Evolutionary conservation across 305 asterid species (phyloP).

Genomic region (Fraxinus sp.): DNA sequence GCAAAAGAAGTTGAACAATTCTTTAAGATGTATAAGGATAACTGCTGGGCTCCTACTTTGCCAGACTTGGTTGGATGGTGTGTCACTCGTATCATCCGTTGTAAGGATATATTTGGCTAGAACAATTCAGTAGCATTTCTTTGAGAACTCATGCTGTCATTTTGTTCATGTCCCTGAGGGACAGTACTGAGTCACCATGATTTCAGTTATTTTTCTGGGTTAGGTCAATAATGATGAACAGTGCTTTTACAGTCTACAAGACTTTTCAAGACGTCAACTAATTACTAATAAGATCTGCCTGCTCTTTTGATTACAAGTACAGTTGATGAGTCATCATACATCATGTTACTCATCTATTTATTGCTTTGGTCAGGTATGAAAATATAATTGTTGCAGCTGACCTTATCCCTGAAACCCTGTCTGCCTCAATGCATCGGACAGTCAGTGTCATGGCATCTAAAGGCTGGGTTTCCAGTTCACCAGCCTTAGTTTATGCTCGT

Average conservation of each 20-base stretch:
- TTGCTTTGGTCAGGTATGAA: constrained; percentile 69
- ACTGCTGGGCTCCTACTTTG: background rate
- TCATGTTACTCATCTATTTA: background rate
- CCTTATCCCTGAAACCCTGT: constrained; percentile 80
- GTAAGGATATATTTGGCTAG: background rate
- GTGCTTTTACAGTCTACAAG: background rate
- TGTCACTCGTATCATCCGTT: background rate
- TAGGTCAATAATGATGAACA: background rate
- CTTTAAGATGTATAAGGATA: background rate
- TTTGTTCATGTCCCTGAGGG: background rate
- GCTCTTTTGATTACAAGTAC: background rate
- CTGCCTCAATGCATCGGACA: constrained; percentile 78
- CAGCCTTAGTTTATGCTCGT: constrained; percentile 64
- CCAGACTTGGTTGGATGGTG: background rate
- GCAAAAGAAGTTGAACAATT: background rate
- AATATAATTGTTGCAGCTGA: constrained; percentile 81
- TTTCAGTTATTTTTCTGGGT: background rate
- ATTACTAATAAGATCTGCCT: constrained; percentile 8
- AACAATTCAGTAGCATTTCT: background rate
- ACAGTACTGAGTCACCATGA: background rate
- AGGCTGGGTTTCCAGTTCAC: constrained; percentile 73
- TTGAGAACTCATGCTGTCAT: background rate
- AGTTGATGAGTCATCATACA: background rate
- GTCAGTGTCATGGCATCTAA: constrained; percentile 65
- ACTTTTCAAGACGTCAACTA: background rate